A percentile compares a stretch with the other conserved stretches of the same genome.
Conservation (phyloP, 1,139 yeast genomes). For the Geotrichum cucujoidarum region DNA sequence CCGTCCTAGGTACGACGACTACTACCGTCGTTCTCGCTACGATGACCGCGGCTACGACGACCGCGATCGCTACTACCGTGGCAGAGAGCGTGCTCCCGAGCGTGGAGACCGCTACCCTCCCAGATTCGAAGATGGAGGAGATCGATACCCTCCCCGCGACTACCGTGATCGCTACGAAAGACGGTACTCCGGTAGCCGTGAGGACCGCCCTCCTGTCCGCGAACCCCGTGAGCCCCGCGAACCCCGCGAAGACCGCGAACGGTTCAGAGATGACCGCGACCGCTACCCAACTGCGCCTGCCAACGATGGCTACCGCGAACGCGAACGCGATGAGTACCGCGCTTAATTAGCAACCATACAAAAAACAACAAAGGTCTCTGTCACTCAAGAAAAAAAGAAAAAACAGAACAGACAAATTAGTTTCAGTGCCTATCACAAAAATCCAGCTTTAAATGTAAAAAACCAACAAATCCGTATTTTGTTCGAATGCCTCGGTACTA, state of each 20-base stretch:
- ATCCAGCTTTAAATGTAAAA: too few relatives aligned
- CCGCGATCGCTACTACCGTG: conserved; percentile 29
- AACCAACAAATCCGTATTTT: background rate
- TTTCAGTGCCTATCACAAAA: too few relatives aligned
- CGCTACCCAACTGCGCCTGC: conserved; percentile 22
- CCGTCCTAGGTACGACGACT: conserved; percentile 28
- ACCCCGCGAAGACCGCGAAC: conserved; percentile 20
- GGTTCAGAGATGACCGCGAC: conserved; percentile 23
- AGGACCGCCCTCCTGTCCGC: conserved; percentile 19
- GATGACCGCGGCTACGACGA: conserved; percentile 28
- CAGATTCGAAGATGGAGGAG: conserved; percentile 14
- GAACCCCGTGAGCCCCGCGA: conserved; percentile 25
- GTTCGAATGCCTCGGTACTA: background rate
- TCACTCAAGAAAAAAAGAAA: background rate
- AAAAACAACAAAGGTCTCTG: background rate
- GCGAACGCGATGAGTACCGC: conserved; percentile 28
- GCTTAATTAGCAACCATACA: conserved; percentile 1
- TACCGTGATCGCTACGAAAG: conserved; percentile 23
- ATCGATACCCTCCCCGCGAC: conserved; percentile 21
- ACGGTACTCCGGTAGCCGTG: conserved; percentile 24
- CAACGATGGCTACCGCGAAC: conserved; percentile 23
- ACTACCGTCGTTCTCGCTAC: conserved; percentile 29
- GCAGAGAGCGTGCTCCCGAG: conserved; percentile 27
- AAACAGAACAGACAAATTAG: too few relatives aligned
- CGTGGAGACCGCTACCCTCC: conserved; percentile 18